phyloP scores from a whole-genome alignment of 2,329 filamentous ascomycete genomes.

The Fusarium coffeatum region DNA sequence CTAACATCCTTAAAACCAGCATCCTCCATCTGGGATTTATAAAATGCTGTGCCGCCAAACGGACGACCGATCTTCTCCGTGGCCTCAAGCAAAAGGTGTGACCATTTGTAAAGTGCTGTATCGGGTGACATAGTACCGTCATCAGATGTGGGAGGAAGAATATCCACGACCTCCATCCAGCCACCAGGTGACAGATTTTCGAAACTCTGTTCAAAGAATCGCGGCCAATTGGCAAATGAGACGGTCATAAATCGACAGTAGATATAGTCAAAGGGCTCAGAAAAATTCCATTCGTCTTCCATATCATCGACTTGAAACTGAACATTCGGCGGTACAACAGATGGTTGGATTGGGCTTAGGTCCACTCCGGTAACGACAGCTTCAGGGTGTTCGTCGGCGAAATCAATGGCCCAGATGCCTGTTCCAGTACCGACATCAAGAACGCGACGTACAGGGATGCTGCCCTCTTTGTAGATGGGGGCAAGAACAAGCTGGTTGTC shows the following conservation, averaged over 20 bases:
- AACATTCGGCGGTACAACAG: conserved; percentile 38
- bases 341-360: conserved; percentile 37
- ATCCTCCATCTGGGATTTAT: conserved; percentile 52
- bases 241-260: conserved; percentile 39
- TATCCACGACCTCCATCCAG: conserved; percentile 43
- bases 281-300: conserved; percentile 42
- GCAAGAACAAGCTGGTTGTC: conserved; percentile 39
- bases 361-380: conserved; percentile 33
- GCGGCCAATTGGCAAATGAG: conserved; percentile 33
- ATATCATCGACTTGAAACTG: conserved; percentile 44
- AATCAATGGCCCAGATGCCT: conserved; percentile 45
- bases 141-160: conserved; percentile 10
- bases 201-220: conserved; percentile 37
- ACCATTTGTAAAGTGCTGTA: conserved; percentile 37
- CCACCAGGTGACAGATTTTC: conserved; percentile 38
- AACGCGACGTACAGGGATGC: conserved; percentile 21
- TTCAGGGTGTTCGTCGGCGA: conserved; percentile 36
- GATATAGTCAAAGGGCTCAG: conserved; percentile 43
- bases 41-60: conserved; percentile 35
- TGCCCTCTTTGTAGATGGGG: conserved; percentile 12
- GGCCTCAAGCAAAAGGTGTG: conserved; percentile 41
- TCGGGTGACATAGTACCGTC: conserved; percentile 26
- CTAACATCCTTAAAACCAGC: conserved; percentile 63
- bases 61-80: conserved; percentile 45
- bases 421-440: conserved; percentile 45